Evolutionary conservation across 129 eudicot genomes (phyloP), one percentile per base, ranked within the genome.

Genomic region (Ambrosia artemisiifolia): DNA sequence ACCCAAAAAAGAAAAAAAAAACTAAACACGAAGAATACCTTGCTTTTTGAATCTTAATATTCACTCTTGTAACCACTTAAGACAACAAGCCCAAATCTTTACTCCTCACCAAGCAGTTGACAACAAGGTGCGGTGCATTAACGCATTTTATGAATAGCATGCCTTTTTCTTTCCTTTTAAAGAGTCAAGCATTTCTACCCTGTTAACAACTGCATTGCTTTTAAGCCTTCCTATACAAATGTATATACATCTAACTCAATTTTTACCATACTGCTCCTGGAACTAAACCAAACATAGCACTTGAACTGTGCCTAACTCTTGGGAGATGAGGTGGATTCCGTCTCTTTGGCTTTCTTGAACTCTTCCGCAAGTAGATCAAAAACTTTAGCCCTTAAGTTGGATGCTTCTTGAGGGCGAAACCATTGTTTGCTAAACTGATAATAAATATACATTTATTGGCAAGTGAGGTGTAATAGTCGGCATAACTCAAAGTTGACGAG

Each of bases 371-470:
- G 91, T 42, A 88, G 18, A 63, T 49, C 50, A 34, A 74, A 78
- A 44, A 94, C 83, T 71, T 17, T 83, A 40, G 36, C 54, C 84
- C 98, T 87, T 75, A 90, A 72, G 64, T 61, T 36, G 3, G 98
- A 94, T 28, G 97, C 97, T 76, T 90, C 89, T 74, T 69, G 78
- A 5, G 96, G 93, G 64, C 60, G 79, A 74, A 94, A 94, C 98
- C 97, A 94, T 51, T 84, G 73, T 79, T 33, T 90, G 59, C 87
- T 84, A 79, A 94, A 84, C 98, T 94, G 87, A 67, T 32, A 43
- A 75, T 42, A 36, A 59, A 71, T 12, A 75, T 33, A 57, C 62
- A 77, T 17, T 48, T 61, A 48, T 56, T 60, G 35, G 56, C 71
- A 78, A 53, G 72, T 78, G 59, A 70, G 50, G 50, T 60, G 44